A percentile compares a stretch with the other conserved stretches of the same genome.
Conservation (phyloP, 306 rosid species). For the apple (Malus domestica) region DNA sequence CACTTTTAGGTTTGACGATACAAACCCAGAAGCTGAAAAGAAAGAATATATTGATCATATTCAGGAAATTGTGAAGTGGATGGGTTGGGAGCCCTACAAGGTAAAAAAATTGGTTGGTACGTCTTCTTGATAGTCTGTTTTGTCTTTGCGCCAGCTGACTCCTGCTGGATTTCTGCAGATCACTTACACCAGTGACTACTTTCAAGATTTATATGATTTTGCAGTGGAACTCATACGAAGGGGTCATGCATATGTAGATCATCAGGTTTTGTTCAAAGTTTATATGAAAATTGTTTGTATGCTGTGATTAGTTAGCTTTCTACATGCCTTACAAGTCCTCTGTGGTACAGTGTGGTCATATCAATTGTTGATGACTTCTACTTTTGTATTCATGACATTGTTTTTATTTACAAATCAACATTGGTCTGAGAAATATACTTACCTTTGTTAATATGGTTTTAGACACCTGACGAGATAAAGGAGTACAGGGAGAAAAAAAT, state of each 20-base stretch:
- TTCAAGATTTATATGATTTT: conserved; percentile 83
- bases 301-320: not conserved
- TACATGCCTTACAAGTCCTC: not conserved
- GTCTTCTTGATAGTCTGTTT: not conserved
- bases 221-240: conserved; percentile 88
- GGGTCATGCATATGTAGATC: conserved; percentile 94
- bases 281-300: not conserved
- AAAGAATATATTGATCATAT: conserved; percentile 94
- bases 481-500: conserved; percentile 84
- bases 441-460: conserved; percentile 23
- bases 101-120: conserved; percentile 25
- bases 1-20: conserved; percentile 75
- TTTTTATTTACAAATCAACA: not conserved
- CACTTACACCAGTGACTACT: conserved; percentile 91
- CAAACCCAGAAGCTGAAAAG: conserved; percentile 95
- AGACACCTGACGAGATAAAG: conserved; percentile 90
- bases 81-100: conserved; percentile 98
- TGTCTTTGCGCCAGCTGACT: not conserved
- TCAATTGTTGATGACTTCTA: not conserved
- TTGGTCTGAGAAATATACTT: not conserved
- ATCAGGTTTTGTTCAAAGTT: conserved; percentile 49
- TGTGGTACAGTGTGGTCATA: not conserved
- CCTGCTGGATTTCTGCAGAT: conserved; percentile 39
- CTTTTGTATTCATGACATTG: not conserved
- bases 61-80: conserved; percentile 92